A percentile compares a stretch with the other conserved stretches of the same genome.
Evolutionary conservation across 1,284 basidiomycete genomes (phyloP).

Genomic region (Anthracocystis walkeri): DNA sequence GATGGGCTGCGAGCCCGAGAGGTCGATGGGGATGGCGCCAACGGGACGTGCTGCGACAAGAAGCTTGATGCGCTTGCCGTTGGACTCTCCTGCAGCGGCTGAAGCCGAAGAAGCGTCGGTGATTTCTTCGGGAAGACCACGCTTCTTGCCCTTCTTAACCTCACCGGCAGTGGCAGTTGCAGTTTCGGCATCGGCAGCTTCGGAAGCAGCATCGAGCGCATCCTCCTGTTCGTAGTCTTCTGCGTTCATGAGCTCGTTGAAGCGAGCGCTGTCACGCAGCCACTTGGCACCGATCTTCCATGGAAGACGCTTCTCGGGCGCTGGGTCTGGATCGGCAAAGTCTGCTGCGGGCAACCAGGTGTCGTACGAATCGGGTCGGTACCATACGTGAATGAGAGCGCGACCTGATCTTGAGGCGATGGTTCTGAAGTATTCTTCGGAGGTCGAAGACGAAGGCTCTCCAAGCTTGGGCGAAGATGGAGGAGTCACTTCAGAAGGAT

Average conservation of each 20-base stretch:
- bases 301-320: constrained; percentile 54
- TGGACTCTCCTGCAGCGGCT: constrained; percentile 33
- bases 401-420: constrained; percentile 60
- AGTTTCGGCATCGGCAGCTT: constrained; percentile 28
- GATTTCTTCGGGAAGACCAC: constrained; percentile 65
- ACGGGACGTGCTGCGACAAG: constrained; percentile 62
- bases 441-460: constrained; percentile 27
- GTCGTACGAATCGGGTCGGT: constrained; percentile 69
- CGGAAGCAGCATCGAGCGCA: constrained; percentile 35
- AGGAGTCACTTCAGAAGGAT: constrained; percentile 52
- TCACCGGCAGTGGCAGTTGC: constrained; percentile 23
- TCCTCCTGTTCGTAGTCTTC: constrained; percentile 68
- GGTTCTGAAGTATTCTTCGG: constrained; percentile 67
- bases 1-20: constrained; percentile 64
- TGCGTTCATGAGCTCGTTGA: constrained; percentile 69
- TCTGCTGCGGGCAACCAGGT: constrained; percentile 68
- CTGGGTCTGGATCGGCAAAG: constrained; percentile 67
- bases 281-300: constrained; percentile 64
- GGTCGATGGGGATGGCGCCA: constrained; percentile 64
- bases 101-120: constrained; percentile 50
- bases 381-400: constrained; percentile 69
- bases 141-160: constrained; percentile 55
- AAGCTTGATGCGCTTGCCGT: constrained; percentile 66
- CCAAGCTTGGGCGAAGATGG: constrained; percentile 49
- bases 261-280: constrained; percentile 63